Conservation (phyloP, 2,329 filamentous ascomycete species). For the Arthroderma sp. region DNA sequence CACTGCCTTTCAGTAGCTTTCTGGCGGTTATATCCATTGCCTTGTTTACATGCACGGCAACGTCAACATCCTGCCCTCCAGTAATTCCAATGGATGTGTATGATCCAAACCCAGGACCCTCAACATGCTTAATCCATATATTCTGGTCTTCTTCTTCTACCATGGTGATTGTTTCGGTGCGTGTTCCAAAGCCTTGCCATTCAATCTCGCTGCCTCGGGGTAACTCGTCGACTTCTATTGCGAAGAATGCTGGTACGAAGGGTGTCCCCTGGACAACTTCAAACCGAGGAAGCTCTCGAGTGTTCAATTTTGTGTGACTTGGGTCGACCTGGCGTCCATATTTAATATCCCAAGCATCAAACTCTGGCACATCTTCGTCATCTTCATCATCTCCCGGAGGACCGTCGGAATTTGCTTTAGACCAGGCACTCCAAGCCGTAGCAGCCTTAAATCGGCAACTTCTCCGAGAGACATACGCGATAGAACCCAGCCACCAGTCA, state of each 20-base stretch:
- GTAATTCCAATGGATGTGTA: conserved; percentile 21
- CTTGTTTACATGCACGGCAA: conserved; percentile 16
- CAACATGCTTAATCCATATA: conserved; percentile 14
- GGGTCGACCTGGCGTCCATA: conserved; percentile 41
- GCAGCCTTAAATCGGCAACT: conserved; percentile 21
- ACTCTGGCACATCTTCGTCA: conserved; percentile 37
- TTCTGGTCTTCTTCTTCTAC: conserved; percentile 10
- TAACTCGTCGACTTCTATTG: conserved; percentile 61
- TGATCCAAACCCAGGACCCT: conserved; percentile 11
- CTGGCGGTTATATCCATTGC: conserved; percentile 13
- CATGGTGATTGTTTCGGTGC: conserved; percentile 20
- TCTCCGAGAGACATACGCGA: conserved; percentile 56
- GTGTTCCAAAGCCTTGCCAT: conserved; percentile 62
- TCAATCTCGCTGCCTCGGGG: conserved; percentile 65
- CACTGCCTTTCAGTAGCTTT: conserved; percentile 2
- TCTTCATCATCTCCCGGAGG: conserved; percentile 14
- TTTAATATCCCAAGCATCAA: conserved; percentile 39
- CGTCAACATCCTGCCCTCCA: conserved; percentile 7
- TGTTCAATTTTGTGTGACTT: conserved; percentile 14
- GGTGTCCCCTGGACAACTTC: conserved; percentile 13
- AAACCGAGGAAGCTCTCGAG: conserved; percentile 16
- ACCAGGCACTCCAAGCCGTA: conserved; percentile 35
- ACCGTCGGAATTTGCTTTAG: conserved; percentile 18
- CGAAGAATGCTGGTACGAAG: conserved; percentile 53
- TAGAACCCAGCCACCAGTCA: conserved; percentile 58